Evolutionary conservation across 768 basidiomycete genomes (phyloP), one percentile per base, ranked within the genome.

Genomic region (Lentinula guzmanii): DNA sequence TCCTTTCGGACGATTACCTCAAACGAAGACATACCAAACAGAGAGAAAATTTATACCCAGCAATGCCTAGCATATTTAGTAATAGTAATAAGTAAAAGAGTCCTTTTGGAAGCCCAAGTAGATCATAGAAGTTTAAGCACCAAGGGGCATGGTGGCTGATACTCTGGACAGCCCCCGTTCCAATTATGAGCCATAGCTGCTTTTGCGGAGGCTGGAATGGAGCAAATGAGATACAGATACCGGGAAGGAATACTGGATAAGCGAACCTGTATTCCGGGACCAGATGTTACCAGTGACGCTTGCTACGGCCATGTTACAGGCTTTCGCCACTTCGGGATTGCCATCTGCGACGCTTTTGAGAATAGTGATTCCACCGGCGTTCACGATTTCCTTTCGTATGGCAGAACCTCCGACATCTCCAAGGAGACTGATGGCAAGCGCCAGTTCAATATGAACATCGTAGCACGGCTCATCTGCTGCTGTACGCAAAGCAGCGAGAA

Each of bases 331-430:
- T 60, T 70, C 70, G 2, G 62, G 15, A 42, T 61, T 59, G 6
- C 61, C 62, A 9, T 59, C 48, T 5, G 59, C 65, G 1, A 71
- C 64, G 31, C 55, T 50, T 33, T 68, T 69, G 7, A 71, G 60
- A 51, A 70, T 70, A 6, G 63, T 62, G 52, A 71, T 70, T 0
- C 68, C 68, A 18, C 70, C 70, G 4, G 70, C 70, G n/a, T 63
- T 72, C 15, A 67, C 62, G n/a, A 70, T 72, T 42, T 72, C 67
- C 60, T 70, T 70, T 31, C 68, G 60, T 45, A 72, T 70, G 1
- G 69, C 43, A 4, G 63, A 37, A 3, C 68, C 70, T 3, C 70
- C 71, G 33, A 72, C 70, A 62, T 72, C 71, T 3, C 60, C 57
- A 7, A 72, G 66, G 5, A 69, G 62, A 21, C 69, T 69, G 13